These are phyloP conservation scores for Dictyostelium capitatum DNA, from an alignment of 78 protist species.

Conservation along the genomic window DNA sequence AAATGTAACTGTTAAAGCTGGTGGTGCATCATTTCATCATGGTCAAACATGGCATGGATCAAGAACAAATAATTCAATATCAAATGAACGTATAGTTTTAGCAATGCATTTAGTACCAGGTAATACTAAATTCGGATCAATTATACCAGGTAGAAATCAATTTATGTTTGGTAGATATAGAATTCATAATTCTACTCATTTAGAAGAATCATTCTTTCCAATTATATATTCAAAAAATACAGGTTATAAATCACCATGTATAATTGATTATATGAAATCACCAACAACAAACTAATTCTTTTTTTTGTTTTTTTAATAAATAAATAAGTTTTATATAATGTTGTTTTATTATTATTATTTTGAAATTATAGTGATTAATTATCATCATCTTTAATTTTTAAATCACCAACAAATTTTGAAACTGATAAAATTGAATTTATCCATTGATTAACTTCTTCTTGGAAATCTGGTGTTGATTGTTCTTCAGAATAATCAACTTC, in stretches of 20 bases:
- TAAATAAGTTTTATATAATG: too few species aligned
- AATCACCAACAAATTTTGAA: conserved; percentile 52
- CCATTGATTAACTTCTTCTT: conserved; percentile 40
- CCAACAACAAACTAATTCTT: too few species aligned
- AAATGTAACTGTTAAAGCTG: not conserved
- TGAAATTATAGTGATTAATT: too few species aligned
- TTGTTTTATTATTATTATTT: too few species aligned
- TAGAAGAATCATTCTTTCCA: conserved; percentile 20
- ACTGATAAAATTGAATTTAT: conserved; percentile 39
- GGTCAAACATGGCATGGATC: conserved; percentile 53
- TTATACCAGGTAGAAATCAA: not conserved
- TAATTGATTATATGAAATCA: not conserved
- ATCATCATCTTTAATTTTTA: not conserved
- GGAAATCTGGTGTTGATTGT: not conserved
- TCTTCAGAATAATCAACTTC: conserved; percentile 49
- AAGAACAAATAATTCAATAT: conserved; percentile 17
- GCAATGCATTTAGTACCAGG: conserved; percentile 59
- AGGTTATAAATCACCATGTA: conserved; percentile 29
- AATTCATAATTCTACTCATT: not conserved
- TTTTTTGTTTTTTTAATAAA: too few species aligned
- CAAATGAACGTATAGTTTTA: conserved; percentile 2
- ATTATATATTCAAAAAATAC: conserved; percentile 1
- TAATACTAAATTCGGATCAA: conserved; percentile 3
- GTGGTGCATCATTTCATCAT: conserved; percentile 43
- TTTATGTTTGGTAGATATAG: conserved; percentile 59